These are phyloP conservation scores for Populus davidiana DNA, from an alignment of 345 rosid genomes.

Conservation along the genomic window DNA sequence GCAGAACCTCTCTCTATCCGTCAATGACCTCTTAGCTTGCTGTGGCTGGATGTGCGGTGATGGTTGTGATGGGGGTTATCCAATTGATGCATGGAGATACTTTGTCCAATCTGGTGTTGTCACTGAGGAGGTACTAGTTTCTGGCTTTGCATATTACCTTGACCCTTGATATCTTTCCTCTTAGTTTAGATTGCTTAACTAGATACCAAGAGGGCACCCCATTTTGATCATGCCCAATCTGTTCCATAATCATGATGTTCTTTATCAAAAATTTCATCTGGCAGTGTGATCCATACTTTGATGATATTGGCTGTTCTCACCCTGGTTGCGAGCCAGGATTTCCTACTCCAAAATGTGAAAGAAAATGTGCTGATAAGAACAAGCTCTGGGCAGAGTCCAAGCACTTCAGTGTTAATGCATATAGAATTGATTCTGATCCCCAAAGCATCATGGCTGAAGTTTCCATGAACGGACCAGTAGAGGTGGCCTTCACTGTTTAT, in stretches of 20 bases:
- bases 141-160: background rate
- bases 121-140: conserved; percentile 68
- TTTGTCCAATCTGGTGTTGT: conserved; percentile 74
- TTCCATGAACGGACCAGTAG: conserved; percentile 87
- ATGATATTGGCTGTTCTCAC: conserved; percentile 81
- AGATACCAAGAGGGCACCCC: background rate
- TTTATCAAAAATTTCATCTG: conserved; percentile 4
- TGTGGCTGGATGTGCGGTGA: conserved; percentile 89
- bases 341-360: conserved; percentile 78
- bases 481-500: conserved; percentile 84
- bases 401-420: conserved; percentile 70
- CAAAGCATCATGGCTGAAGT: conserved; percentile 78
- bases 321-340: conserved; percentile 92
- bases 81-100: conserved; percentile 81
- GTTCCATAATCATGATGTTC: background rate
- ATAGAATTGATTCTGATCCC: conserved; percentile 65
- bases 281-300: conserved; percentile 95
- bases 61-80: conserved; percentile 92
- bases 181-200: background rate
- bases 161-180: background rate
- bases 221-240: background rate
- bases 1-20: conserved; percentile 82
- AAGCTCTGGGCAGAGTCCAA: conserved; percentile 71
- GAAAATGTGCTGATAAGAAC: conserved; percentile 66
- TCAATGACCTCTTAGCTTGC: conserved; percentile 86